Percentiles rank a stretch among this genome's conserved stretches.
Conservation (phyloP, 2,329 filamentous ascomycete species). For the Daldinia sp. region DNA sequence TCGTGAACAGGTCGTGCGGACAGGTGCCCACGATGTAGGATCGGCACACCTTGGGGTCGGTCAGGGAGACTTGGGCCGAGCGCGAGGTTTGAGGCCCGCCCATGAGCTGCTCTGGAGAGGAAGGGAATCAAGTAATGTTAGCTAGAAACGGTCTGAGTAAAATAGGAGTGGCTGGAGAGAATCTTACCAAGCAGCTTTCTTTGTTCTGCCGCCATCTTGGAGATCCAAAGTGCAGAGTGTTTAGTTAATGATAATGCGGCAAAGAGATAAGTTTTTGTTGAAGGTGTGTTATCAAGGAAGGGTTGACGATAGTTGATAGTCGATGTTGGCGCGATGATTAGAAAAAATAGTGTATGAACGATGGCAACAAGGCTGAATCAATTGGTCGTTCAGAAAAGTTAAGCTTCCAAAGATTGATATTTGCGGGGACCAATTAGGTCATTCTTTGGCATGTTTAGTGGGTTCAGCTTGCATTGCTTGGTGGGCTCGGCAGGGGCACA, state of each 20-base stretch:
- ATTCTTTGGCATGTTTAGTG: conserved; percentile 23
- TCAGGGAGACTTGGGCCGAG: conserved; percentile 85
- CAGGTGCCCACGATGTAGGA: conserved; percentile 95
- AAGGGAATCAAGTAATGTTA: conserved; percentile 15
- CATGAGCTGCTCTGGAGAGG: conserved; percentile 84
- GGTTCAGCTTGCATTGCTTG: conserved; percentile 17
- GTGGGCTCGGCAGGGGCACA: conserved; percentile 33
- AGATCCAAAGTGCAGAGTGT: neutral
- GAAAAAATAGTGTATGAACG: conserved; percentile 20
- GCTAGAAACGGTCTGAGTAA: neutral
- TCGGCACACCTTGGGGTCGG: conserved; percentile 92
- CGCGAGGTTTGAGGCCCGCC: conserved; percentile 79
- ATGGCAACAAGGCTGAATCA: conserved; percentile 42
- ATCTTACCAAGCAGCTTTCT: conserved; percentile 85
- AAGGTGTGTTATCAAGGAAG: neutral
- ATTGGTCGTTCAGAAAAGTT: conserved; percentile 17
- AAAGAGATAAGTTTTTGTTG: neutral
- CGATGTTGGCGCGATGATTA: neutral
- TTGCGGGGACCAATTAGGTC: conserved; percentile 46
- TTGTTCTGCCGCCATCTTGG: conserved; percentile 91
- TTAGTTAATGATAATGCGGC: neutral
- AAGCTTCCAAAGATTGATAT: conserved; percentile 30
- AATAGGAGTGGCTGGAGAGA: conserved; percentile 41
- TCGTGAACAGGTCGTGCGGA: conserved; percentile 98
- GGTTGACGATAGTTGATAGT: neutral